Percentiles rank a stretch among this genome's conserved stretches.
Evolutionary conservation across 208 protist species (phyloP).

Genomic region (Leishmania aethiopica): DNA sequence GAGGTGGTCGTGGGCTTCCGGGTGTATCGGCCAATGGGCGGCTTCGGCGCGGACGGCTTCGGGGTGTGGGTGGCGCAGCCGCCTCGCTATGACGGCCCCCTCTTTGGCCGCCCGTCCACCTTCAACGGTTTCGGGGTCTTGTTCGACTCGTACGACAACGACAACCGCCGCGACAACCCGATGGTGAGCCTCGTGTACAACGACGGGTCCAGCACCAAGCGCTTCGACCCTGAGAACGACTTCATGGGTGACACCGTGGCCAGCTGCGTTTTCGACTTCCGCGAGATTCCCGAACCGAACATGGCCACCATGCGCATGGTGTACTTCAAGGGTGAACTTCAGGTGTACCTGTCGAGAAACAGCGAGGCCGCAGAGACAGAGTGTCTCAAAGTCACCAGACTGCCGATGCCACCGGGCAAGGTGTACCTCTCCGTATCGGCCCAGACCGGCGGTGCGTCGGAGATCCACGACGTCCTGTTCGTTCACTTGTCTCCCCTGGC

Average conservation of each 20-base stretch:
- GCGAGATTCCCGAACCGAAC: slow-evolving; percentile 22
- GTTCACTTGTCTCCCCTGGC: slow-evolving; percentile 62
- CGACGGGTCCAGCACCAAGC: slow-evolving; percentile 25
- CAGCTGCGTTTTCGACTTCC: slow-evolving; percentile 66
- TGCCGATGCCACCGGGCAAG: slow-evolving; percentile 30
- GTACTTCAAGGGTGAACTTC: slow-evolving; percentile 47
- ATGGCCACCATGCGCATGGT: slow-evolving; percentile 58
- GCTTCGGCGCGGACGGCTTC: slow-evolving; percentile 74
- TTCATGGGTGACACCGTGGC: slow-evolving; percentile 54
- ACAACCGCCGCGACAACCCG: slow-evolving; percentile 78
- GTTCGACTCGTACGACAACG: slow-evolving; percentile 93
- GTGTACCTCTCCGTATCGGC: slow-evolving; percentile 79
- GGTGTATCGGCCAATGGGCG: slow-evolving; percentile 32
- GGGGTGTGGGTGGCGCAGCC: slow-evolving; percentile 74
- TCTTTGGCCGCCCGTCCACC: slow-evolving; percentile 61
- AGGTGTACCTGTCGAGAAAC: slow-evolving; percentile 49
- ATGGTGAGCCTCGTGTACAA: slow-evolving; percentile 71
- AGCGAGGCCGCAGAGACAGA: slow-evolving; percentile 46
- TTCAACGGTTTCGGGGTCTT: slow-evolving; percentile 86
- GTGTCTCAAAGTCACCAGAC: slow-evolving; percentile 48
- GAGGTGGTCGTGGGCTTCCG: slow-evolving; percentile 86
- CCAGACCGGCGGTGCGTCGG: slow-evolving; percentile 55
- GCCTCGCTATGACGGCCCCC: slow-evolving; percentile 39
- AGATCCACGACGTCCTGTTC: slow-evolving; percentile 82
- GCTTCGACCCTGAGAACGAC: slow-evolving; percentile 55